phyloP scores from a whole-genome alignment of 2,329 filamentous ascomycete species.

The Eutypella sp. region DNA sequence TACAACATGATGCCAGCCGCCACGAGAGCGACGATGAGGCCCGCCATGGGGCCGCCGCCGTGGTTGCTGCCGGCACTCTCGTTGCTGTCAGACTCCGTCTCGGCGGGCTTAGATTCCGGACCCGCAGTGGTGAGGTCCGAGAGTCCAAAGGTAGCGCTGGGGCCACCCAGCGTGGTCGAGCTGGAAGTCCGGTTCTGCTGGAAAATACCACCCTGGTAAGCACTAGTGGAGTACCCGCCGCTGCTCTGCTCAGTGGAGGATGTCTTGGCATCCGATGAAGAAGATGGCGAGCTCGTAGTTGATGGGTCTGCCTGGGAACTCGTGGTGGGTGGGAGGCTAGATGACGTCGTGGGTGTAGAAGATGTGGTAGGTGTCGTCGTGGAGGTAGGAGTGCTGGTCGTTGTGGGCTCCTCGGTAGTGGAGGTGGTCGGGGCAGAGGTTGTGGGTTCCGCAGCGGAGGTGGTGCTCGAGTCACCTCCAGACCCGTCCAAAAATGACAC shows the following conservation, averaged over 20 bases:
- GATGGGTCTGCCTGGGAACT: constrained; percentile 4
- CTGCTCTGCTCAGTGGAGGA: too few species aligned
- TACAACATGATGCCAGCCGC: constrained; percentile 38
- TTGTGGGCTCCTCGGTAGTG: constrained; percentile 23
- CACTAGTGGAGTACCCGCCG: constrained; percentile 12
- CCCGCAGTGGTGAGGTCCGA: constrained; percentile 19
- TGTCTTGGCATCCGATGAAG: too few species aligned
- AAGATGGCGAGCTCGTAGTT: constrained; percentile 10
- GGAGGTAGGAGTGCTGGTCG: constrained; percentile 11
- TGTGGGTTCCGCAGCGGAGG: constrained; percentile 12
- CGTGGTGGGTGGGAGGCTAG: constrained; percentile 3
- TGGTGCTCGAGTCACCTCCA: constrained; percentile 23
- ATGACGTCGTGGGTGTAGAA: constrained; percentile 10
- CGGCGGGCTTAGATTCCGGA: constrained; percentile 24
- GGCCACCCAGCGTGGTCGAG: constrained; percentile 8
- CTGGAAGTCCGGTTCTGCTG: constrained; percentile 42
- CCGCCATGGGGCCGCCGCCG: constrained; percentile 46
- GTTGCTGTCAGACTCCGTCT: constrained; percentile 38
- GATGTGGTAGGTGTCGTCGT: constrained; percentile 2
- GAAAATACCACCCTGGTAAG: constrained; percentile 46
- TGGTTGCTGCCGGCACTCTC: constrained; percentile 41
- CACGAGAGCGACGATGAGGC: constrained; percentile 51
- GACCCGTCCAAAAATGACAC: constrained; percentile 48
- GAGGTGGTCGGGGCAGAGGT: constrained; percentile 26
- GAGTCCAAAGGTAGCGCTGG: constrained; percentile 20